A percentile compares a stretch with the other conserved stretches of the same genome.
Conservation (phyloP, 2,329 filamentous ascomycete species). For the Fusarium napiforme region DNA sequence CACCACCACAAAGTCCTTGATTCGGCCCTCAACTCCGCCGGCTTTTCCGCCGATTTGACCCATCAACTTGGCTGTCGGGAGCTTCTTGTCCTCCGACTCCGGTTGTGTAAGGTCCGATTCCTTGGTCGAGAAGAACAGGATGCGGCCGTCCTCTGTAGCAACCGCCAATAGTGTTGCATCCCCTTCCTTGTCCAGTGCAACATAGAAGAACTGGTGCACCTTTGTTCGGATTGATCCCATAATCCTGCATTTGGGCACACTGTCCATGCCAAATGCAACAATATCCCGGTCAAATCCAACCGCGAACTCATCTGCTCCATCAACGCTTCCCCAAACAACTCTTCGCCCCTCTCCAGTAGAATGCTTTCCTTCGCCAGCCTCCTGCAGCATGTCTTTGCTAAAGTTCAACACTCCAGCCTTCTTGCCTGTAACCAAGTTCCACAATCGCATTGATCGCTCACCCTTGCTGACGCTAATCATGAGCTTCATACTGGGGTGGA, state of each 20-base stretch:
- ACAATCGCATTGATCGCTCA: slow-evolving; percentile 90
- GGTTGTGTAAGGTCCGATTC: slow-evolving; percentile 56
- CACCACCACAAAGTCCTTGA: slow-evolving; percentile 89
- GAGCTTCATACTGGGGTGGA: slow-evolving; percentile 95
- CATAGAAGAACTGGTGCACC: slow-evolving; percentile 83
- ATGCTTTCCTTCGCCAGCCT: slow-evolving; percentile 80
- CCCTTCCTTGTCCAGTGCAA: slow-evolving; percentile 61
- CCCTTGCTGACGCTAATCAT: slow-evolving; percentile 94
- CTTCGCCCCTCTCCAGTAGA: slow-evolving; percentile 83
- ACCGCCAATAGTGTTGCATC: slow-evolving; percentile 71
- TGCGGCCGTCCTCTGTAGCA: slow-evolving; percentile 89
- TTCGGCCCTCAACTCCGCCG: slow-evolving; percentile 73
- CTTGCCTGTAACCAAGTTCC: slow-evolving; percentile 96
- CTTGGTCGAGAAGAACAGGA: slow-evolving; percentile 83
- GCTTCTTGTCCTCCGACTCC: slow-evolving; percentile 45
- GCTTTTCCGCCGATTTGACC: slow-evolving; percentile 83
- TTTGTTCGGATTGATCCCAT: slow-evolving; percentile 77
- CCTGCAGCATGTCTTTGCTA: slow-evolving; percentile 74
- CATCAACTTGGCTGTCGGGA: slow-evolving; percentile 72
- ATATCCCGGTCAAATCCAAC: slow-evolving; percentile 89
- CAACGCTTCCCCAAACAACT: slow-evolving; percentile 81
- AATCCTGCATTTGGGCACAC: slow-evolving; percentile 79
- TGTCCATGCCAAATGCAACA: slow-evolving; percentile 89
- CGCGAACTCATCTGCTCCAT: slow-evolving; percentile 82
- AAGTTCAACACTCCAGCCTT: slow-evolving; percentile 95